phyloP scores from a whole-genome alignment of 1,284 basidiomycete species.

The Cutaneotrichosporon sp. region DNA sequence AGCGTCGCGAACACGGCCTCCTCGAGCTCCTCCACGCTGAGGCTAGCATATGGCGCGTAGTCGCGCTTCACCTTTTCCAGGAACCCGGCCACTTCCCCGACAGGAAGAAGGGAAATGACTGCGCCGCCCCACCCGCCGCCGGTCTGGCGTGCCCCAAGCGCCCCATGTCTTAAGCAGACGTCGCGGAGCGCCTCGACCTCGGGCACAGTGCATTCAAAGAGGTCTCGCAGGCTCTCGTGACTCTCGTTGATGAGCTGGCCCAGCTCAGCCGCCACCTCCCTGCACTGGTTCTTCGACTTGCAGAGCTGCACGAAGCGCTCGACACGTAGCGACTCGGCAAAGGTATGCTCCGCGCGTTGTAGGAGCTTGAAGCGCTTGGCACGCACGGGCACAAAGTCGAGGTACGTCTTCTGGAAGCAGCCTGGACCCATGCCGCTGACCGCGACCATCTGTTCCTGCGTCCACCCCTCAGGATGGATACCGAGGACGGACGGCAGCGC shows the following conservation, averaged over 20 bases:
- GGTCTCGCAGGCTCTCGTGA: constrained; percentile 65
- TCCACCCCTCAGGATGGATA: constrained; percentile 38
- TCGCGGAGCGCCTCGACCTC: constrained; percentile 68
- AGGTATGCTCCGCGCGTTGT: constrained; percentile 73
- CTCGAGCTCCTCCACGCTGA: constrained; percentile 63
- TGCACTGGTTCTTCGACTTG: constrained; percentile 51
- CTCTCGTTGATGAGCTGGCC: constrained; percentile 75
- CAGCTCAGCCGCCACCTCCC: constrained; percentile 50
- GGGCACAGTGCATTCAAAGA: constrained; percentile 75
- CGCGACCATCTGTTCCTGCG: constrained; percentile 66
- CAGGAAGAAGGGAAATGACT: constrained; percentile 75
- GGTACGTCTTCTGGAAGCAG: constrained; percentile 65
- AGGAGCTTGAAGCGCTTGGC: constrained; percentile 74
- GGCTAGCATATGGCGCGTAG: constrained; percentile 64
- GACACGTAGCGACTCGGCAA: constrained; percentile 73
- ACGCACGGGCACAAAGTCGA: constrained; percentile 72
- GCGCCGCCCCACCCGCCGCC: constrained; percentile 91
- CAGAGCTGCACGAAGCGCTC: constrained; percentile 69
- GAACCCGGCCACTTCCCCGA: constrained; percentile 66
- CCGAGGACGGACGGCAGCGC: constrained; percentile 28
- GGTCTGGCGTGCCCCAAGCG: constrained; percentile 62
- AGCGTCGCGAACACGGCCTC: constrained; percentile 80
- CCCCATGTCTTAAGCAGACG: constrained; percentile 65
- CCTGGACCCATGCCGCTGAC: constrained; percentile 62
- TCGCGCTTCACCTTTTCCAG: constrained; percentile 62